Percentiles rank a stretch among this genome's conserved stretches.
Conservation (phyloP, 768 basidiomycete genomes). For the Pleurotus sapidus region DNA sequence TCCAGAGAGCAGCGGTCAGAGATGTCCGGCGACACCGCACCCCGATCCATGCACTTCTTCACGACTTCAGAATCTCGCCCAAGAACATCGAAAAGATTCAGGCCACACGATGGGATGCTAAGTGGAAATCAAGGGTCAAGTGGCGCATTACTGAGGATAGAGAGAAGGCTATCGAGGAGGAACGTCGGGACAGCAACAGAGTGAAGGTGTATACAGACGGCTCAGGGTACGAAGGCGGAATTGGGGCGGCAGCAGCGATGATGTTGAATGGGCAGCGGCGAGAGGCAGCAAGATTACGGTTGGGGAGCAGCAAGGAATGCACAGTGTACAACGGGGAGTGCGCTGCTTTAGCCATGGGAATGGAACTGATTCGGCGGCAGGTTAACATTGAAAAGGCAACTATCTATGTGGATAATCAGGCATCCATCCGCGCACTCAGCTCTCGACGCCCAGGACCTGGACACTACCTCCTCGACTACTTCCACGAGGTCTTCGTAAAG, state of each 20-base stretch:
- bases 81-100: constrained; percentile 8
- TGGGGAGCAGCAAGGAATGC: constrained; percentile 19
- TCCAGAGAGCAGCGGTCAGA: not conserved
- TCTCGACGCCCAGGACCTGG: not conserved
- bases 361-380: constrained; percentile 20
- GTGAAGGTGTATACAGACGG: constrained; percentile 10
- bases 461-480: constrained; percentile 9
- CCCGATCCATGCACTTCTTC: constrained; percentile 12
- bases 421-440: not conserved
- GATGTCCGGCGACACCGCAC: constrained; percentile 8
- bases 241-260: constrained; percentile 10
- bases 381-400: not conserved
- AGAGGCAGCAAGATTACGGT: constrained; percentile 11
- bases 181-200: not conserved
- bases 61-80: constrained; percentile 5
- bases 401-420: constrained; percentile 13
- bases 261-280: not conserved
- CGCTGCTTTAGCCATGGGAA: constrained; percentile 21
- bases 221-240: not conserved
- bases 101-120: not conserved
- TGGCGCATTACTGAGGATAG: not conserved
- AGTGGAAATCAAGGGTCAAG: not conserved
- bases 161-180: not conserved
- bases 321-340: constrained; percentile 28
- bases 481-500: not conserved